Evolutionary conservation across 2,329 filamentous ascomycete species (phyloP).

Genomic region (Nemania diffusa): DNA sequence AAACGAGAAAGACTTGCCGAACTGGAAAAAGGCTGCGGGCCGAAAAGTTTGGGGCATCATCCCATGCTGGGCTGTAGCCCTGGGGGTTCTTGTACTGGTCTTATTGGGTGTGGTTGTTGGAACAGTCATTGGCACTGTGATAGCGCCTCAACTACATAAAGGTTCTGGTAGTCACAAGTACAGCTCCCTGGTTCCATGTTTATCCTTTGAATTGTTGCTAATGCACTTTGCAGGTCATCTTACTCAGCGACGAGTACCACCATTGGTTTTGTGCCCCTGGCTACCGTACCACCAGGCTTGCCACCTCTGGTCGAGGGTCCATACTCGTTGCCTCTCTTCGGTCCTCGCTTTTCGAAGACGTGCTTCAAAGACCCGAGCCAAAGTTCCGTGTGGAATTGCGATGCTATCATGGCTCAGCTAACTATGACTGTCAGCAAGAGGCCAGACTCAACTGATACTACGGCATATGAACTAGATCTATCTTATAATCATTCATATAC

Average conservation of each 20-base stretch:
- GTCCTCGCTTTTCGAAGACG: slow-evolving; percentile 60
- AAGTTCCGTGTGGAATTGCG: slow-evolving; percentile 71
- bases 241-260: slow-evolving; percentile 45
- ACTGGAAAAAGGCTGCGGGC: slow-evolving; percentile 64
- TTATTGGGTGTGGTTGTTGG: slow-evolving; percentile 67
- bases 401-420: slow-evolving; percentile 60
- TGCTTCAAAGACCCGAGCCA: slow-evolving; percentile 68
- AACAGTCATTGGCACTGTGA: slow-evolving; percentile 63
- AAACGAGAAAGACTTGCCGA: slow-evolving; percentile 59
- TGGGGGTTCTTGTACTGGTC: slow-evolving; percentile 60
- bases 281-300: slow-evolving; percentile 61
- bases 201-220: slow-evolving; percentile 26
- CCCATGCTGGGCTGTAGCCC: slow-evolving; percentile 69
- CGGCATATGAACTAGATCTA: slow-evolving; percentile 56
- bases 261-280: slow-evolving; percentile 63
- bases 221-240: slow-evolving; percentile 35
- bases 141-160: slow-evolving; percentile 48
- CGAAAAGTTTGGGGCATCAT: slow-evolving; percentile 68
- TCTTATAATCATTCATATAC: slow-evolving; percentile 53
- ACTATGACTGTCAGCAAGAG: slow-evolving; percentile 54
- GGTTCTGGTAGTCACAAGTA: slow-evolving; percentile 36
- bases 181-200: not conserved
- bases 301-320: slow-evolving; percentile 64
- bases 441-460: slow-evolving; percentile 43
- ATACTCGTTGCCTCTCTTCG: slow-evolving; percentile 65